Conservation (phyloP, 2,329 filamentous ascomycete genomes). For the Diaporthe citriasiana region DNA sequence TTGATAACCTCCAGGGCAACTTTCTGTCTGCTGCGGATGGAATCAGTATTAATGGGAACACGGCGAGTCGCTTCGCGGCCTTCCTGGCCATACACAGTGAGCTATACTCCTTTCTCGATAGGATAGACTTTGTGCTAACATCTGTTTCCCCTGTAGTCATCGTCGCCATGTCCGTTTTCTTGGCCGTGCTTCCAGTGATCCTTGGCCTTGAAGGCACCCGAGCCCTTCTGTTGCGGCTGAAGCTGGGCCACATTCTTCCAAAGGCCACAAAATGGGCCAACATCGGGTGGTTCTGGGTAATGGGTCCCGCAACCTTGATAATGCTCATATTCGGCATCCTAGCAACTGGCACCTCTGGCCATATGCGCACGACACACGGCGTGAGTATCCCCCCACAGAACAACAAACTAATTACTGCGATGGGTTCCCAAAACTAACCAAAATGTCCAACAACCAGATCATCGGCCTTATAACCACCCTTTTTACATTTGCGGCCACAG, state of each 20-base stretch:
- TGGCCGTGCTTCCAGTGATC: constrained; percentile 48
- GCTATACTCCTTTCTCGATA: constrained; percentile 1
- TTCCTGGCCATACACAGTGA: constrained; percentile 49
- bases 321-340: constrained; percentile 50
- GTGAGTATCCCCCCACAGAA: constrained; percentile 44
- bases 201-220: constrained; percentile 48
- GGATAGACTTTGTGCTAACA: neutral
- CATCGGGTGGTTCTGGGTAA: constrained; percentile 48
- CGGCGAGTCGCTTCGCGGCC: constrained; percentile 43
- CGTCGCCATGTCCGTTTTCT: constrained; percentile 46
- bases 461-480: constrained; percentile 49
- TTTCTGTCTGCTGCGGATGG: constrained; percentile 40
- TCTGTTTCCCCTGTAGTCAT: constrained; percentile 42
- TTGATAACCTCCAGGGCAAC: constrained; percentile 44
- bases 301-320: constrained; percentile 47
- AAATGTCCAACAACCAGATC: constrained; percentile 44
- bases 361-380: constrained; percentile 50
- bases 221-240: constrained; percentile 47
- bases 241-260: constrained; percentile 45
- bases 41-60: constrained; percentile 45
- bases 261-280: constrained; percentile 46
- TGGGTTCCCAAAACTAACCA: too few species aligned
- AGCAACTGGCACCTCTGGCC: constrained; percentile 43
- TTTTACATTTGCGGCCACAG: constrained; percentile 46
- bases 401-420: fast-evolving